Conservation (phyloP, 257 asterid species). For the Orobanche coerulescens region DNA sequence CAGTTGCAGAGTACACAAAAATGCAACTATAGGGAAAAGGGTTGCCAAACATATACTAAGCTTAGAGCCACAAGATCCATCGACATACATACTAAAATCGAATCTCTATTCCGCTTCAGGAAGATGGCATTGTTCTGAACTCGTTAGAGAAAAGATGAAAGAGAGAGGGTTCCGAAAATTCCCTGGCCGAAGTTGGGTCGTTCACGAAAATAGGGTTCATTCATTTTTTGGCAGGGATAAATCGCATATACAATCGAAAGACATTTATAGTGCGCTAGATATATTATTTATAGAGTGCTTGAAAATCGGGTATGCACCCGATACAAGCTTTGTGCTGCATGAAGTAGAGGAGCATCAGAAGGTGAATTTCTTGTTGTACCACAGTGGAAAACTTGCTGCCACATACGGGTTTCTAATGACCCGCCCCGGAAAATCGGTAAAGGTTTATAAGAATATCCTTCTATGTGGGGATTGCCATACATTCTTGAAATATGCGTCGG, state of each 20-base stretch:
- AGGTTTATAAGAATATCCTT: slow-evolving; percentile 59
- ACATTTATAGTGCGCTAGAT: slow-evolving; percentile 57
- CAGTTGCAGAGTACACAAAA: slow-evolving; percentile 49
- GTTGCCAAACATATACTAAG: slow-evolving; percentile 53
- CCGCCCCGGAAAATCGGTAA: slow-evolving; percentile 45
- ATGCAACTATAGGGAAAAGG: slow-evolving; percentile 45
- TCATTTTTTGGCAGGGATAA: slow-evolving; percentile 70
- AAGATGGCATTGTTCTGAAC: slow-evolving; percentile 85
- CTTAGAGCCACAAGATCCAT: slow-evolving; percentile 67
- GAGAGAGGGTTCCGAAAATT: slow-evolving; percentile 48
- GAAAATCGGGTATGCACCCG: slow-evolving; percentile 69
- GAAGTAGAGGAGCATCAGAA: slow-evolving; percentile 93
- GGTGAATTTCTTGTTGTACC: slow-evolving; percentile 67
- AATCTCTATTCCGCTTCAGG: slow-evolving; percentile 85
- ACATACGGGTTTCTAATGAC: slow-evolving; percentile 48
- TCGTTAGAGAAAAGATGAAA: slow-evolving; percentile 70
- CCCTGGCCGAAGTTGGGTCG: slow-evolving; percentile 75
- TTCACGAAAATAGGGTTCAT: slow-evolving; percentile 41
- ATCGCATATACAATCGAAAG: slow-evolving; percentile 57
- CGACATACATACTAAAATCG: slow-evolving; percentile 65
- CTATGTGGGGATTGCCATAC: slow-evolving; percentile 94
- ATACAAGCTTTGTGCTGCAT: slow-evolving; percentile 79
- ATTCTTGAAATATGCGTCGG: slow-evolving; percentile 57
- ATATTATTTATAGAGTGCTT: slow-evolving; percentile 61
- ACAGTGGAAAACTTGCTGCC: slow-evolving; percentile 68